phyloP scores from a whole-genome alignment of 257 asterid genomes.

The Leonotis leonurus region DNA sequence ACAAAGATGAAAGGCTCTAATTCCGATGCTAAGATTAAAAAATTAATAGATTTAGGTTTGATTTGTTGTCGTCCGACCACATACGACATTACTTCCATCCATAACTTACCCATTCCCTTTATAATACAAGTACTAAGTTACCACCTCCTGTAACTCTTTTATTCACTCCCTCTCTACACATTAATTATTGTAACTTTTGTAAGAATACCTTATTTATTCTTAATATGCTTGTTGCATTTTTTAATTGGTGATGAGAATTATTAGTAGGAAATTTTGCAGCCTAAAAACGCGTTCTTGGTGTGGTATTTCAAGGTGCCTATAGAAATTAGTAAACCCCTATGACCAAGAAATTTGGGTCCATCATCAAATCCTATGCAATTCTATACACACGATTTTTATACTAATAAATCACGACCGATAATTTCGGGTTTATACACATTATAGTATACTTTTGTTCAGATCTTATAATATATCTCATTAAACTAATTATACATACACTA shows the following conservation, averaged over 20 bases:
- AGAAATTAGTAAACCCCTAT: constrained; percentile 28
- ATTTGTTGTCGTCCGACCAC: constrained; percentile 51
- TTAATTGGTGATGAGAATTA: constrained; percentile 25
- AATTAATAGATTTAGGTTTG: constrained; percentile 15
- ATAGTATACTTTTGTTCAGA: background rate
- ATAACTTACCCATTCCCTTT: constrained; percentile 32
- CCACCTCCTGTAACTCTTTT: constrained; percentile 10
- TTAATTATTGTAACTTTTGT: too few relatives aligned
- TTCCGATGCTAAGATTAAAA: background rate
- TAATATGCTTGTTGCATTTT: background rate
- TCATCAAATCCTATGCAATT: constrained; percentile 20
- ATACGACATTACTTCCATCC: constrained; percentile 49
- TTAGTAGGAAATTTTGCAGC: constrained; percentile 32
- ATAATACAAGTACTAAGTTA: too few relatives aligned
- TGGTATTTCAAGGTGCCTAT: constrained; percentile 44
- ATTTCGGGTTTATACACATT: constrained; percentile 10
- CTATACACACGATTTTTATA: background rate
- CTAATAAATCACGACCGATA: background rate
- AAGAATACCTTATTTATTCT: too few relatives aligned
- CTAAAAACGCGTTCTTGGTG: constrained; percentile 55
- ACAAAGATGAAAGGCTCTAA: constrained; percentile 20
- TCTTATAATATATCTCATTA: background rate
- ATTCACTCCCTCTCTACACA: background rate
- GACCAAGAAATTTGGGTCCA: constrained; percentile 27
- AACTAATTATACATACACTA: background rate